Conservation (phyloP, 768 basidiomycete genomes). For the Brasilioporus rufonigricans region DNA sequence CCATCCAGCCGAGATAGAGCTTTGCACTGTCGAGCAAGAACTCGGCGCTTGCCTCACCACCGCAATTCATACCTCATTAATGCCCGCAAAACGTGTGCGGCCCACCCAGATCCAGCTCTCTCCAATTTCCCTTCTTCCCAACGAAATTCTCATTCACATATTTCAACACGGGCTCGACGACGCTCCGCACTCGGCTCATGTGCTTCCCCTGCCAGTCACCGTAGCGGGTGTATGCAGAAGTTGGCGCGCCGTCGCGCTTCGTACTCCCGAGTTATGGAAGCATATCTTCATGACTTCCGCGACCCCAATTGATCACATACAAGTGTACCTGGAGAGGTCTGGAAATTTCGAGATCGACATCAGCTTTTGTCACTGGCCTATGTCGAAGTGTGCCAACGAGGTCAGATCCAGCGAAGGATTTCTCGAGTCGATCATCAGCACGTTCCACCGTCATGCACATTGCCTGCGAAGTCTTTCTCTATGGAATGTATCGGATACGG, state of each 20-base stretch:
- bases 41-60: not conserved
- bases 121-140: constrained; percentile 19
- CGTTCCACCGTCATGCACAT: constrained; percentile 1
- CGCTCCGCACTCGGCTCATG: not conserved
- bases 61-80: not conserved
- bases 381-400: not conserved
- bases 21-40: not conserved
- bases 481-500: constrained; percentile 16
- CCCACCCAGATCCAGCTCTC: constrained; percentile 13
- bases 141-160: constrained; percentile 15
- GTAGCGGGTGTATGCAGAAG: constrained; percentile 14
- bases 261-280: constrained; percentile 9
- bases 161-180: constrained; percentile 7
- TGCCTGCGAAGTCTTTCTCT: constrained; percentile 8
- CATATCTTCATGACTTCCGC: constrained; percentile 15
- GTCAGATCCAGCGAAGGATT: not conserved
- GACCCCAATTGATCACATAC: constrained; percentile 4
- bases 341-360: constrained; percentile 3
- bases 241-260: constrained; percentile 8
- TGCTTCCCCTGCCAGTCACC: not conserved
- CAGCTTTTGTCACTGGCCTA: constrained; percentile 15
- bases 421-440: constrained; percentile 2
- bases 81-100: not conserved
- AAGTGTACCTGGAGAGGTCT: constrained; percentile 8
- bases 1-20: too few species aligned